A percentile compares a stretch with the other conserved stretches of the same genome.
These are phyloP conservation scores for Hypomontagnella submonticulosa DNA, from an alignment of 495 filamentous ascomycete species.

Conservation along the genomic window DNA sequence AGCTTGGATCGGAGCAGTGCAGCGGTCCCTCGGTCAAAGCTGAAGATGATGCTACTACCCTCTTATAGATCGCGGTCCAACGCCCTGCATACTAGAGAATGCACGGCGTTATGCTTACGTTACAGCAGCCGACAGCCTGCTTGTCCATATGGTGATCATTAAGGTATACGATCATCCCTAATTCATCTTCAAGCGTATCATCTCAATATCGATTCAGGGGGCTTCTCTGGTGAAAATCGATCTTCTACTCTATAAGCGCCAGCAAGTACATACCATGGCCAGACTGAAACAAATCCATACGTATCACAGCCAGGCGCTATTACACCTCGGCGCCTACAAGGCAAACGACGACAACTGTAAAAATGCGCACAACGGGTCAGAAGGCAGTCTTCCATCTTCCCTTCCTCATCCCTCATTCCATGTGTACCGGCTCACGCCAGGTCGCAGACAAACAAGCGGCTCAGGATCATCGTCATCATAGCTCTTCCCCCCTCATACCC, in stretches of 20 bases:
- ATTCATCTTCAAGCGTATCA: too few relatives aligned
- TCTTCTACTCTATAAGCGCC: constrained; percentile 28
- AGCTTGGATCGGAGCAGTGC: constrained; percentile 41
- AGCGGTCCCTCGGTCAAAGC: constrained; percentile 22
- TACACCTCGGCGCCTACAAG: constrained; percentile 31
- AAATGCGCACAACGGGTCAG: constrained; percentile 22
- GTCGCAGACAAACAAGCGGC: constrained; percentile 38
- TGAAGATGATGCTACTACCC: constrained; percentile 34
- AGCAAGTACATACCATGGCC: constrained; percentile 15
- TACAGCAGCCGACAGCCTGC: constrained; percentile 9
- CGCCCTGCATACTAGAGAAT: constrained; percentile 28
- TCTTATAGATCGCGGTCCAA: constrained; percentile 27
- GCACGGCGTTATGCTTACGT: constrained; percentile 18
- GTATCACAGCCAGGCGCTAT: constrained; percentile 15
- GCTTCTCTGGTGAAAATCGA: not conserved
- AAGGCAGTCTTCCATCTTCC: constrained; percentile 5
- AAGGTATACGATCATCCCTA: constrained; percentile 1
- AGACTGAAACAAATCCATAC: constrained; percentile 22
- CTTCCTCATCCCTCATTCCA: constrained; percentile 11
- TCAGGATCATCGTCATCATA: constrained; percentile 32
- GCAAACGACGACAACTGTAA: constrained; percentile 17
- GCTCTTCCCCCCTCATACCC: constrained; percentile 13
- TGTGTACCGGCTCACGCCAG: constrained; percentile 21
- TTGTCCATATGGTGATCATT: constrained; percentile 4
- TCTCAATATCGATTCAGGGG: too few relatives aligned